Conservation (phyloP, 1,139 yeast genomes). For the Hyphopichia fennica region DNA sequence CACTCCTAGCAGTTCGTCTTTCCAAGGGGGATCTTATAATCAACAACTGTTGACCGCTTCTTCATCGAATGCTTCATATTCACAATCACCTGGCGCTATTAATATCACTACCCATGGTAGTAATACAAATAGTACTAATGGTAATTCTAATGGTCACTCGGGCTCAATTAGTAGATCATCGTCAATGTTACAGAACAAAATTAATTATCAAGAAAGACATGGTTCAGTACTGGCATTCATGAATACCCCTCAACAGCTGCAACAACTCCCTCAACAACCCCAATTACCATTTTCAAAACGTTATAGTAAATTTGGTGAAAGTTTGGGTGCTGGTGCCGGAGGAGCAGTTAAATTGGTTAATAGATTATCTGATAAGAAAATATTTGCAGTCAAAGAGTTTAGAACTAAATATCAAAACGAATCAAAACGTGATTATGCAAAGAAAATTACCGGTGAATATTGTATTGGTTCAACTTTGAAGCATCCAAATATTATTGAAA, state of each 20-base stretch:
- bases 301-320: constrained; percentile 81
- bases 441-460: constrained; percentile 92
- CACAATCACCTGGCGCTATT: constrained; percentile 29
- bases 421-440: constrained; percentile 81
- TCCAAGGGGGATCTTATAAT: constrained; percentile 14
- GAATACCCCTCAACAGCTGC: constrained; percentile 58
- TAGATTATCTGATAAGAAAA: constrained; percentile 63
- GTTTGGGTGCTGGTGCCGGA: constrained; percentile 95
- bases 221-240: constrained; percentile 37
- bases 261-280: constrained; percentile 17
- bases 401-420: constrained; percentile 77
- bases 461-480: constrained; percentile 95
- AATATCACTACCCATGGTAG: constrained; percentile 11
- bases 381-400: constrained; percentile 92
- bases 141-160: constrained; percentile 6
- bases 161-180: constrained; percentile 28
- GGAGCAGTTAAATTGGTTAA: constrained; percentile 82
- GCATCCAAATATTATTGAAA: constrained; percentile 91
- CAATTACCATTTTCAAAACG: constrained; percentile 65
- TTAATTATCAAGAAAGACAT: constrained; percentile 36
- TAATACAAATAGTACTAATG: neutral
- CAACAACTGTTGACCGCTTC: constrained; percentile 26
- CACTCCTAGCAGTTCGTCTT: constrained; percentile 16
- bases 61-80: constrained; percentile 31
- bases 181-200: constrained; percentile 28